phyloP scores from a whole-genome alignment of 192 early-diverging fungal species.

The Backusella westeae region DNA sequence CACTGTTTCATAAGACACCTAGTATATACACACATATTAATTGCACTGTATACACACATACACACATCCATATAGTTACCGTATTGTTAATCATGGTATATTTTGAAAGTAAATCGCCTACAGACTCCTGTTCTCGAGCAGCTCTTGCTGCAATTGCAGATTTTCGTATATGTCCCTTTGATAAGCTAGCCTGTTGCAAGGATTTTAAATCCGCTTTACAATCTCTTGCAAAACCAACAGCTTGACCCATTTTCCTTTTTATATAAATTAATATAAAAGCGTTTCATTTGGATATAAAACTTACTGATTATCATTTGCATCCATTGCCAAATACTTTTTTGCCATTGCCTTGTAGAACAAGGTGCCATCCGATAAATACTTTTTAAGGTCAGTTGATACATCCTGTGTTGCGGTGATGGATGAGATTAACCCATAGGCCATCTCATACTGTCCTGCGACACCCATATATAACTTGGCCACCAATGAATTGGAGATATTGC shows the following conservation, averaged over 20 bases:
- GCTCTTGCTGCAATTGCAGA: slow-evolving; percentile 42
- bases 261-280: neutral
- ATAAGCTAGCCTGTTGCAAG: slow-evolving; percentile 44
- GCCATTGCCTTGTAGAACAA: slow-evolving; percentile 51
- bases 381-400: slow-evolving; percentile 50
- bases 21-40: neutral
- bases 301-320: slow-evolving; percentile 59
- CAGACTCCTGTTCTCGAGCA: slow-evolving; percentile 44
- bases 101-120: slow-evolving; percentile 39
- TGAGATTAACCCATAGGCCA: slow-evolving; percentile 52
- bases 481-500: slow-evolving; percentile 47
- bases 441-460: slow-evolving; percentile 56
- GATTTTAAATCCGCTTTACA: slow-evolving; percentile 43
- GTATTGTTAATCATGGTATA: slow-evolving; percentile 53
- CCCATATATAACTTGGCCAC: slow-evolving; percentile 55
- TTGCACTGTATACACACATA: neutral
- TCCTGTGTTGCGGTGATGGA: slow-evolving; percentile 50
- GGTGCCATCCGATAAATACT: slow-evolving; percentile 49
- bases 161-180: slow-evolving; percentile 32
- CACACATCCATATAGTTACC: slow-evolving; percentile 30
- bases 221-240: slow-evolving; percentile 51
- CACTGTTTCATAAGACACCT: slow-evolving; percentile 50
- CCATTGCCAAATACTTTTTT: slow-evolving; percentile 51
- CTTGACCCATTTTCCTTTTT: slow-evolving; percentile 52
- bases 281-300: neutral